These are phyloP conservation scores for Magnolia changhungtana DNA, from an alignment of 164 flowering plant species.

Conservation along the genomic window DNA sequence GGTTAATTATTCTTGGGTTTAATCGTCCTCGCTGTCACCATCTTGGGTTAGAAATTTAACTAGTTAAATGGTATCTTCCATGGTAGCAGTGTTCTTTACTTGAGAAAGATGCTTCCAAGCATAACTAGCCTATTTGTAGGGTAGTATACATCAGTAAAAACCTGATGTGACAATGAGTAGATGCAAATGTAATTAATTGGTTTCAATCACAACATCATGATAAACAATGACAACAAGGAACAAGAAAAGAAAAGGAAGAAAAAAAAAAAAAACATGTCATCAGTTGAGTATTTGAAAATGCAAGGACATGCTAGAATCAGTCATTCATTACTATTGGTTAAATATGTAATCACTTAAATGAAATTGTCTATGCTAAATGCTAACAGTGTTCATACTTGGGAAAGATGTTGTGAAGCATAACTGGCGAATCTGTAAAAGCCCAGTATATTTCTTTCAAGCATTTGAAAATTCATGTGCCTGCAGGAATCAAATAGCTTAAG, in stretches of 20 bases:
- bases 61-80: too few relatives aligned
- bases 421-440: constrained; percentile 32
- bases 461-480: constrained; percentile 79
- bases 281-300: not conserved
- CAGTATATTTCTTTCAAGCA: constrained; percentile 53
- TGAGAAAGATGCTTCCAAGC: too few relatives aligned
- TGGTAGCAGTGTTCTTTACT: too few relatives aligned
- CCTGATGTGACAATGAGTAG: too few relatives aligned
- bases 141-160: too few relatives aligned
- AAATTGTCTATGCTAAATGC: not conserved
- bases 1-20: too few relatives aligned
- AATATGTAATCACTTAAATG: not conserved
- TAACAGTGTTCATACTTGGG: constrained; percentile 40
- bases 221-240: not conserved
- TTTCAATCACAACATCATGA: too few relatives aligned
- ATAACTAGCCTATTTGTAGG: too few relatives aligned
- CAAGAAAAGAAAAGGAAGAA: not conserved
- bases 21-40: too few relatives aligned
- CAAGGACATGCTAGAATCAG: not conserved
- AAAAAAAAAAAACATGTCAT: too few relatives aligned
- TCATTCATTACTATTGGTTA: not conserved
- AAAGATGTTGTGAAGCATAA: constrained; percentile 32
- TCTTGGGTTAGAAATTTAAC: too few relatives aligned
- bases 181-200: too few relatives aligned
- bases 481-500: constrained; percentile 80